Evolutionary conservation across 805 yeast genomes (phyloP).

Genomic region (Saccharomycopsis vini): DNA sequence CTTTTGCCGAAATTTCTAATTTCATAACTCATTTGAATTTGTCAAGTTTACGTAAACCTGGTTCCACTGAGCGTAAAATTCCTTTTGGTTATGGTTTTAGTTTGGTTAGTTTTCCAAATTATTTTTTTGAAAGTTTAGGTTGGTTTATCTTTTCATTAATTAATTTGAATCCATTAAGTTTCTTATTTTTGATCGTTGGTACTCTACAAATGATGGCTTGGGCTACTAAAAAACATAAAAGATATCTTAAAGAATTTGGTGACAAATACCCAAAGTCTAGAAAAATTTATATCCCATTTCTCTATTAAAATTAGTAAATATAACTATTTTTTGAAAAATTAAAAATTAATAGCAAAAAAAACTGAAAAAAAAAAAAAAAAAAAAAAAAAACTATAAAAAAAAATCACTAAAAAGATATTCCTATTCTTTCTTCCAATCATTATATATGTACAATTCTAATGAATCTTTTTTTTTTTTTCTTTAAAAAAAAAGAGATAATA

Average conservation of each 20-base stretch:
- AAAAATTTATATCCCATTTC: constrained; percentile 70
- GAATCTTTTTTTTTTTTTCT: no score
- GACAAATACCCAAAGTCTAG: constrained; percentile 71
- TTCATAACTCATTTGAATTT: constrained; percentile 62
- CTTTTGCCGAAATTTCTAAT: constrained; percentile 62
- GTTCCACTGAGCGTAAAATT: constrained; percentile 51
- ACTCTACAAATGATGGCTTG: constrained; percentile 80
- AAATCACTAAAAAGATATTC: no score
- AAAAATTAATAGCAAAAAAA: no score
- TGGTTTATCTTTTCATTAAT: constrained; percentile 69
- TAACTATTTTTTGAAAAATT: no score
- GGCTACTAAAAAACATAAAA: constrained; percentile 81
- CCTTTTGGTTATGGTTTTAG: constrained; percentile 83
- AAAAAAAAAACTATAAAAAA: no score
- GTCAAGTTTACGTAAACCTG: constrained; percentile 40
- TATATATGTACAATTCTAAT: no score
- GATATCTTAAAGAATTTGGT: constrained; percentile 61
- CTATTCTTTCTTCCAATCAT: no score
- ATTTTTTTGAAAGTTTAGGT: constrained; percentile 72
- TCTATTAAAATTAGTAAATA: no score
- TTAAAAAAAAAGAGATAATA: no score
- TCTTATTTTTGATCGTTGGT: constrained; percentile 62
- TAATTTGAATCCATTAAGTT: constrained; percentile 69
- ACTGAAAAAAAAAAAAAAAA: no score
- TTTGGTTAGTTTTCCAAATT: constrained; percentile 84